A percentile compares a stretch with the other conserved stretches of the same genome.
These are phyloP conservation scores for Eimeria acervulina DNA, from an alignment of 169 alveolate genomes.

Conservation along the genomic window DNA sequence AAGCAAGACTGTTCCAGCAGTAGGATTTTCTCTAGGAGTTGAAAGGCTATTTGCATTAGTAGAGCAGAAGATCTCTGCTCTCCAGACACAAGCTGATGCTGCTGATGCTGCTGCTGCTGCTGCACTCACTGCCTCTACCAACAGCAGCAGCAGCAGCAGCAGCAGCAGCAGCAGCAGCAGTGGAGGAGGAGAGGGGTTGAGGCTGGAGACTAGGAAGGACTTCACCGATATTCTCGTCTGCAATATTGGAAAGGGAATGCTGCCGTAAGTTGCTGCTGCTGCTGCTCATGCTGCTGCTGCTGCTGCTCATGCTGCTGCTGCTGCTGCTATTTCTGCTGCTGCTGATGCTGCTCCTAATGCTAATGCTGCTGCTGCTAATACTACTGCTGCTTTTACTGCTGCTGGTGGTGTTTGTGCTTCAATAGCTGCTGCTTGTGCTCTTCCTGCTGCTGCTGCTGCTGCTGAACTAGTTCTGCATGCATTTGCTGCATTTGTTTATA, in stretches of 20 bases:
- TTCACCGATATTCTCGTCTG: conserved; percentile 85
- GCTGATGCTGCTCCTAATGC: not conserved
- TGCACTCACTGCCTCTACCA: not conserved
- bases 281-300: no score
- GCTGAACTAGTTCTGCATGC: no score
- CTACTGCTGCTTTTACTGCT: conserved; percentile 10
- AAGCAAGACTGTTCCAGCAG: conserved; percentile 95
- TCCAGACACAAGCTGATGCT: no score
- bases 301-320: no score
- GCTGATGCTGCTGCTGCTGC: not conserved
- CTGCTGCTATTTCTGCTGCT: no score
- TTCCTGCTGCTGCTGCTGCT: no score
- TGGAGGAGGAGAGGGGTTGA: not conserved
- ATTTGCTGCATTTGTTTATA: not conserved
- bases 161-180: conserved; percentile 35
- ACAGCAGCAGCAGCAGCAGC: conserved; percentile 40
- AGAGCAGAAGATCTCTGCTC: conserved; percentile 60
- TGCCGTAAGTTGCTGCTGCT: conserved; percentile 82
- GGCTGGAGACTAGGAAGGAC: conserved; percentile 54
- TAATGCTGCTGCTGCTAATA: conserved; percentile 21
- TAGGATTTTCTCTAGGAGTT: conserved; percentile 97
- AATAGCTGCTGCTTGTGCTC: no score
- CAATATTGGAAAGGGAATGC: conserved; percentile 88
- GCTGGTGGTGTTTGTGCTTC: no score
- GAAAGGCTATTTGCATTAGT: conserved; percentile 94